These are phyloP conservation scores for Globisporangium ultimum DNA, from an alignment of 352 stramenopile species.

Conservation along the genomic window DNA sequence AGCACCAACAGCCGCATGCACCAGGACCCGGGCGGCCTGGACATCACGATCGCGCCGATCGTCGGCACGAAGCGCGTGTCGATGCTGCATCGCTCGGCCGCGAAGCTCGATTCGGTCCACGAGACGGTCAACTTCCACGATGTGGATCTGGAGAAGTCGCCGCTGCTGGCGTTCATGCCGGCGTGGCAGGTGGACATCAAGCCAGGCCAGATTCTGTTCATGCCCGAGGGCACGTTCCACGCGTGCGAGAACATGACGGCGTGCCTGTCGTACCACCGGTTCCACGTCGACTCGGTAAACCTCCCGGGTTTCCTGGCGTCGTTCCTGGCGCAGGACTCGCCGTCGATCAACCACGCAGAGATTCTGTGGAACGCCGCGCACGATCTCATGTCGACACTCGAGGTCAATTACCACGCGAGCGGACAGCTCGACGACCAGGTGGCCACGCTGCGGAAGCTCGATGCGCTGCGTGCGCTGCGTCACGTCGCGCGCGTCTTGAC, in stretches of 20 bases:
- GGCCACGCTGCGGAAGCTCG: constrained; percentile 56
- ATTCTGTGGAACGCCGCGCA: constrained; percentile 92
- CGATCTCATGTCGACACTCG: constrained; percentile 85
- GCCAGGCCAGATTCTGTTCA: constrained; percentile 92
- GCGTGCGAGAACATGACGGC: constrained; percentile 91
- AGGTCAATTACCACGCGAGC: constrained; percentile 69
- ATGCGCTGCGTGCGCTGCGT: constrained; percentile 56
- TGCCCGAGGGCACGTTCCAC: constrained; percentile 93
- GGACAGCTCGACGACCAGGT: constrained; percentile 40
- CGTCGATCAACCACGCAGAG: constrained; percentile 89
- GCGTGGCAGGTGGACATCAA: constrained; percentile 86
- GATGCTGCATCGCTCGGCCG: constrained; percentile 67
- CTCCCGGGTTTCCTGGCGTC: constrained; percentile 86
- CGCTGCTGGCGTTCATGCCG: constrained; percentile 85
- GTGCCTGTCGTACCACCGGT: constrained; percentile 92
- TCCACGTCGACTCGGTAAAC: constrained; percentile 93
- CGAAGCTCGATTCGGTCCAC: constrained; percentile 85
- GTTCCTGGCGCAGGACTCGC: constrained; percentile 88
- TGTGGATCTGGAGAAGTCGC: constrained; percentile 82
- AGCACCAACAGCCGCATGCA: constrained; percentile 90
- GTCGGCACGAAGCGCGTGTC: constrained; percentile 77
- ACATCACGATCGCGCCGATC: constrained; percentile 93
- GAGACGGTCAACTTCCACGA: constrained; percentile 79
- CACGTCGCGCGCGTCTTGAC: constrained; percentile 63
- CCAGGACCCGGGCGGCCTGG: constrained; percentile 86